Percentiles rank a stretch among this genome's conserved stretches.
Evolutionary conservation across 208 protist species (phyloP).

Genomic region (Trypanosomatidae sp.): DNA sequence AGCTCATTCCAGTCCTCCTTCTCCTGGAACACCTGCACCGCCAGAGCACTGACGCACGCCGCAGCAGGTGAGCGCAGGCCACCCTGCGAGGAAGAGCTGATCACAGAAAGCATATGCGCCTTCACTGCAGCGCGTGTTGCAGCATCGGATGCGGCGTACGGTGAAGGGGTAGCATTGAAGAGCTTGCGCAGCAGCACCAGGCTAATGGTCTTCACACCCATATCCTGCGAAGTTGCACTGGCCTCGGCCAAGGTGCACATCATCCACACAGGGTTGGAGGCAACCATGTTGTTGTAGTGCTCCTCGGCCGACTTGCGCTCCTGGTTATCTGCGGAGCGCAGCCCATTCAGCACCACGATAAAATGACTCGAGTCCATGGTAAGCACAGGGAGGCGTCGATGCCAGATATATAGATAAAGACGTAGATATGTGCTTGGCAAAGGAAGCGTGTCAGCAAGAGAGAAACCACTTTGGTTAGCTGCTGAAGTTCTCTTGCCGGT

Average conservation of each 20-base stretch:
- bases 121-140: conserved; percentile 53
- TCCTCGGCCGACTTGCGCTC: conserved; percentile 72
- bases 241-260: conserved; percentile 67
- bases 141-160: conserved; percentile 48
- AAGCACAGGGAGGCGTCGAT: not conserved
- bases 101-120: conserved; percentile 52
- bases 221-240: conserved; percentile 48
- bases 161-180: conserved; percentile 52
- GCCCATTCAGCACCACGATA: conserved; percentile 36
- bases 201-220: conserved; percentile 44
- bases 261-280: conserved; percentile 42
- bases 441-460: not conserved
- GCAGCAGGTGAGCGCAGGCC: conserved; percentile 58
- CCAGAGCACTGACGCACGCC: conserved; percentile 74
- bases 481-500: not conserved
- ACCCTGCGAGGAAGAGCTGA: conserved; percentile 55
- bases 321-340: conserved; percentile 68
- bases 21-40: conserved; percentile 53
- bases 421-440: not conserved
- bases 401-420: not conserved
- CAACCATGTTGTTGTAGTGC: conserved; percentile 55
- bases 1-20: conserved; percentile 76
- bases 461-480: not conserved
- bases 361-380: conserved; percentile 57
- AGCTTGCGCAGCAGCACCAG: conserved; percentile 78